Evolutionary conservation across 2,329 filamentous ascomycete genomes (phyloP), one percentile per base, ranked within the genome.

Genomic region (Dactylonectria macrodidyma): DNA sequence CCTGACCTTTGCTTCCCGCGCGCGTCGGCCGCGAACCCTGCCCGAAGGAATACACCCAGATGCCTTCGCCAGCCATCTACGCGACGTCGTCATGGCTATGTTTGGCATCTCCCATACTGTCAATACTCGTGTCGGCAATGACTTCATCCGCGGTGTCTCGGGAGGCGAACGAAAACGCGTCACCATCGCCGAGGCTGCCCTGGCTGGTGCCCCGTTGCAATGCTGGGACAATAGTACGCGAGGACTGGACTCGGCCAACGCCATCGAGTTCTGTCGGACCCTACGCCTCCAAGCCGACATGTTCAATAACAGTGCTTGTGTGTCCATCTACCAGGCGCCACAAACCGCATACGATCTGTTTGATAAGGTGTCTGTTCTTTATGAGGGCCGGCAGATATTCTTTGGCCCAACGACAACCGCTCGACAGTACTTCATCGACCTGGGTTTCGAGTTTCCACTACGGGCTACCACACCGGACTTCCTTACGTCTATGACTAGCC

Each of bases 1-100:
- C 1, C 85, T 95, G 54, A 91, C 89, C 62, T 95, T 95, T 69
- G 93, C 93, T 19, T 92, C 93, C 4, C 85, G 88, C 24, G 92
- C 93, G 6, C 87, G 92, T 63, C 88, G 91, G 57, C 91, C 92
- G 2, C 87, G 88, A 48, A 75, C 87, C 36, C 84, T 91, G 2
- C 90, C 3, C 90, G 90, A 2, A 83, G 84, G 3, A 88, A 88
- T 34, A 82, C 91, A 11, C 82, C 82, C 64, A 83, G 82, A 68
- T 75, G 80, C 83, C 8, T 92, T 88, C 70, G 86, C 89, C 5
- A 83, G 85, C 62, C 89, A 92, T 69, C 80, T 91, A 71, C 86
- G 90, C 22, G 90, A 93, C 75, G 89, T 92, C 38, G 87, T 91
- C 67, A 92, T 92, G 90, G 90, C 91, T 72, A 88, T 91, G 78